Evolutionary conservation across 2,329 filamentous ascomycete species (phyloP).

Genomic region (Alternaria sp.): DNA sequence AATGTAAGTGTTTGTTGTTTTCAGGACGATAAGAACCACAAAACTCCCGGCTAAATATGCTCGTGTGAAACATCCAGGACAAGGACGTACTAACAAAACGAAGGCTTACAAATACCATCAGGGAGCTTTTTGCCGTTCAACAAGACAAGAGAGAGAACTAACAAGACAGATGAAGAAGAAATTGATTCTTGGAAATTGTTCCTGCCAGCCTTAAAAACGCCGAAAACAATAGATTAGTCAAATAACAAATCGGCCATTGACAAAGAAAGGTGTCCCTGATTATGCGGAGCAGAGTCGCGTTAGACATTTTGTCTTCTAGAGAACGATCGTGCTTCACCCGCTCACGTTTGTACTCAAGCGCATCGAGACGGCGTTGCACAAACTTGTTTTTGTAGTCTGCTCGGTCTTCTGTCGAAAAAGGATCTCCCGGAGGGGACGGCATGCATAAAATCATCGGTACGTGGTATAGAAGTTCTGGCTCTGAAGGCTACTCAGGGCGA

Average conservation of each 20-base stretch:
- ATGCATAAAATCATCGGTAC: neutral
- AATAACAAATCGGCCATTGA: neutral
- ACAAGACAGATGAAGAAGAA: constrained; percentile 22
- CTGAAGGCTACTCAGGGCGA: constrained; percentile 67
- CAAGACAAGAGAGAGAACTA: constrained; percentile 7
- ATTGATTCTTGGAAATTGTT: constrained; percentile 17
- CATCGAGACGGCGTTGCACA: neutral
- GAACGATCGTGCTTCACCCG: neutral
- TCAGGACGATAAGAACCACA: constrained; percentile 3
- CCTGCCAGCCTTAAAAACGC: constrained; percentile 15
- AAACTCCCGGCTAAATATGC: constrained; percentile 13
- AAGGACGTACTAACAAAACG: neutral
- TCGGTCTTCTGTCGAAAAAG: neutral
- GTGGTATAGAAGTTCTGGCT: neutral
- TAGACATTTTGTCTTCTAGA: neutral
- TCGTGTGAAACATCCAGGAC: constrained; percentile 9
- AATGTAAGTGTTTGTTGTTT: constrained; percentile 2
- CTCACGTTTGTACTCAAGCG: constrained; percentile 4
- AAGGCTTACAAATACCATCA: neutral
- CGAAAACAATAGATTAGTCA: constrained; percentile 2
- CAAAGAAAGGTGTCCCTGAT: neutral
- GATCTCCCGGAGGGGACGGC: neutral
- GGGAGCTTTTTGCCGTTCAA: neutral
- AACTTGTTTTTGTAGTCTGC: neutral
- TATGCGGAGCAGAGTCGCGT: neutral